phyloP scores from a whole-genome alignment of 176 grass and related monocot genomes.

The Oryza longistaminata region DNA sequence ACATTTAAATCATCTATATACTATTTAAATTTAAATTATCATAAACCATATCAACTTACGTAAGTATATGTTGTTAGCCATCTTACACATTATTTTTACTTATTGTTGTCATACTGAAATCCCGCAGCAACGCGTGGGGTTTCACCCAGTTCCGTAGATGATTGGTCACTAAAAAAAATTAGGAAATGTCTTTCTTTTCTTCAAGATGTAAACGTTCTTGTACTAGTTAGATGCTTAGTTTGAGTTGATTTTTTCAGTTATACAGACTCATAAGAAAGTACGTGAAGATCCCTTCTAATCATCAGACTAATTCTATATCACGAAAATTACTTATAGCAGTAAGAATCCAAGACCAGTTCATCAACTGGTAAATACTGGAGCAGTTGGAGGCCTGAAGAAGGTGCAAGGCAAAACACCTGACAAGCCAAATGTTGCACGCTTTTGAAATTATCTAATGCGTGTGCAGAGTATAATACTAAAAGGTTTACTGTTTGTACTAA shows the following conservation, averaged over 20 bases:
- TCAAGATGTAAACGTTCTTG: too few relatives aligned
- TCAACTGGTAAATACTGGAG: not conserved
- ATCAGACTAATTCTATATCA: not conserved
- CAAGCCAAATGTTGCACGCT: not conserved
- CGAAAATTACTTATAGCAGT: not conserved
- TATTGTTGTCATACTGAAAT: too few relatives aligned
- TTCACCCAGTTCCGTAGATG: too few relatives aligned
- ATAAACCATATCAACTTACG: too few relatives aligned
- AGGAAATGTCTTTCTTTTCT: too few relatives aligned
- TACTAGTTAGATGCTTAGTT: not conserved
- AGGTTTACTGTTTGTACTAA: too few relatives aligned
- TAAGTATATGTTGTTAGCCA: too few relatives aligned
- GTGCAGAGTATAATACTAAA: not conserved
- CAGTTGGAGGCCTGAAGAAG: not conserved
- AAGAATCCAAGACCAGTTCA: not conserved
- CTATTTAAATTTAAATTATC: too few relatives aligned
- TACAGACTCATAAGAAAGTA: not conserved
- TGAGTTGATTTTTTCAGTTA: not conserved
- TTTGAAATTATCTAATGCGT: not conserved
- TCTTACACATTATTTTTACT: too few relatives aligned
- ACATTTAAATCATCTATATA: too few relatives aligned
- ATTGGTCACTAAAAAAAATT: too few relatives aligned
- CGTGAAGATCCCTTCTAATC: not conserved
- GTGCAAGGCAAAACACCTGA: not conserved
- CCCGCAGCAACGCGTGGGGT: too few relatives aligned